Evolutionary conservation across 2,329 filamentous ascomycete species (phyloP), one percentile per base, ranked within the genome.

Genomic region (Colletotrichum higginsianum): DNA sequence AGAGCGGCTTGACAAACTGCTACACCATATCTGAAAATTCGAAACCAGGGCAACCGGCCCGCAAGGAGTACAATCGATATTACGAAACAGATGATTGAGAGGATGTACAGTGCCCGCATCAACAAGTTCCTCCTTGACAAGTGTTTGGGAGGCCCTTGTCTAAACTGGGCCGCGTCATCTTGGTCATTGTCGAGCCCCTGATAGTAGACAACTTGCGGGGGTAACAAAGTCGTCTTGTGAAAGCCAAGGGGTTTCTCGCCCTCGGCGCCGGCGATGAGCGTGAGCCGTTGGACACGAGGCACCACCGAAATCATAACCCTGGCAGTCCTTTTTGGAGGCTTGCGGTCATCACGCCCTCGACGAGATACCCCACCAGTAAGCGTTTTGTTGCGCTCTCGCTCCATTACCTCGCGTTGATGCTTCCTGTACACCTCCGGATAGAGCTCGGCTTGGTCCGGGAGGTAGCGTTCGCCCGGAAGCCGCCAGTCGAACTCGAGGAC

Each of bases 301-400:
- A 73, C 71, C 2, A 77, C 75, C 2, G 76, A 77, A n/a, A 82
- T 78, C 71, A 81, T 81, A 44, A 82, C 75, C n/a, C 80, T 76
- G 8, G 78, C 74, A 38, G 47, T n/a, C 21, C 57, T 63, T 7
- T 23, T 46, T 23, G 26, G 62, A 42, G 55, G 23, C 13, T 11
- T 13, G 30, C 42, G 5, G 21, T 12, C 49, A 4, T 18, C 11
- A 3, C 4, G n/a, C 12, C 42, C 42, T 13, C 42, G 12, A 13
- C 30, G 13, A 1, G n/a, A 5, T 15, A 7, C 23, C 6, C 18
- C 21, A 26, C 15, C 3, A 9, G 2, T 21, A 23, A 56, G 9
- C 40, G 23, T 7, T 21, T 26, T 15, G 12, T 38, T 35, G 15
- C 8, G 47, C 15, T 63, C 66, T 4, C 38, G 61, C 50, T 50